Conservation (phyloP, 441 rosid genomes). For the Brassica balearica region DNA sequence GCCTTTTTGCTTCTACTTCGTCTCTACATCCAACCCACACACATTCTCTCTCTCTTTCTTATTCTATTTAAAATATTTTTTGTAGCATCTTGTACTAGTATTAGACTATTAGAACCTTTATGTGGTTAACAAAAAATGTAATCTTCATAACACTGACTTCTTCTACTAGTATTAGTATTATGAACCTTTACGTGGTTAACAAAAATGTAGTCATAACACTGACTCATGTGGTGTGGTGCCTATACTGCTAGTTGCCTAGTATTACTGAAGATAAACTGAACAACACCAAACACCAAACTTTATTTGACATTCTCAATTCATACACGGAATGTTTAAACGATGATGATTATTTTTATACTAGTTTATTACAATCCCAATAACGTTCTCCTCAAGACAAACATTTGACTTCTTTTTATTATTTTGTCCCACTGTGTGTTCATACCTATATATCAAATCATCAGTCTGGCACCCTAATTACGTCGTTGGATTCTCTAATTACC, state of each 20-base stretch:
- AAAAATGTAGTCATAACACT: too few relatives aligned
- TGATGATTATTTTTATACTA: background rate
- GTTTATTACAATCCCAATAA: conserved; percentile 2
- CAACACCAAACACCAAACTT: background rate
- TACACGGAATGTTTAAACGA: conserved; percentile 2
- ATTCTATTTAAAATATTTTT: background rate
- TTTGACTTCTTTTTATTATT: background rate
- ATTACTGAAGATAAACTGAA: background rate
- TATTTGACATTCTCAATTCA: background rate
- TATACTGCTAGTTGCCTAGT: background rate
- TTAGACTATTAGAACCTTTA: too few relatives aligned
- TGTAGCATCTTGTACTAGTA: too few relatives aligned
- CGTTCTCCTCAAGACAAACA: conserved; percentile 14
- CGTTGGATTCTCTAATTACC: conserved; percentile 18
- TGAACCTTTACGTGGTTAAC: too few relatives aligned
- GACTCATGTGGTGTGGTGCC: background rate
- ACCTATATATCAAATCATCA: conserved; percentile 5
- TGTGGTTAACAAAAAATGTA: too few relatives aligned
- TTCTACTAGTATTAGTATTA: too few relatives aligned
- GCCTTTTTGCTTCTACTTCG: background rate
- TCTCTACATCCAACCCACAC: background rate
- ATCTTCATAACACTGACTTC: too few relatives aligned
- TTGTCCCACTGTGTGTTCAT: conserved; percentile 21
- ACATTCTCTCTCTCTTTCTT: too few relatives aligned
- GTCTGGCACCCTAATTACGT: conserved; percentile 14